Evolutionary conservation across 352 stramenopile genomes (phyloP), one percentile per base, ranked within the genome.

Genomic region (Globisporangium yorkense): DNA sequence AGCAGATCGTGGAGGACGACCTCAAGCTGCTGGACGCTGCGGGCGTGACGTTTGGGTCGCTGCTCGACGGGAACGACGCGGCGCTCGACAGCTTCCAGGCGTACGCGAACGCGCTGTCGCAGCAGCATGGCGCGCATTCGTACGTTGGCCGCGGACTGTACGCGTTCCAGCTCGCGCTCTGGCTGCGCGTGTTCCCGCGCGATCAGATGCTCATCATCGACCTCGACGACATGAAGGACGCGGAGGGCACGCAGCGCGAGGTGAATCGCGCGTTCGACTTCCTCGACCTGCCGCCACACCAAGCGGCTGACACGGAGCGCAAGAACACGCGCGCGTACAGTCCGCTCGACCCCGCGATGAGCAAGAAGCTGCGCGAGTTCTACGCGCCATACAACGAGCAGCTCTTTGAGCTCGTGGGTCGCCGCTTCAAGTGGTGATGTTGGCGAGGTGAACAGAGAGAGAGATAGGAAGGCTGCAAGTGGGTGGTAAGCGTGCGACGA

Each of bases 71-170:
- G 12, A 49, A 54, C 18, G 51, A 59, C n/a, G 63, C 55, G 18
- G 64, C 52, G 15, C 53, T 66, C 29, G 55, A 79, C 43, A 43
- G 39, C 10, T 86, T 86, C 59, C 71, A 82, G 54, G 15, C 9
- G 15, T 86, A 86, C 61, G 71, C 67, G 3, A 64, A 81, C 55
- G 59, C 55, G 15, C 61, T 86, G 10, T 68, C 75, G 27, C 66
- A 73, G 54, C 45, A 63, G 13, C 77, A 92, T 54, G 84, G 81
- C 46, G 68, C 69, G 7, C 90, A 98, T 69, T 91, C 87, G 59
- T 79, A 95, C 44, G 57, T 98, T 0, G 82, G 79, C 9, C 78
- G 94, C 33, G 94, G 94, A 0, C 67, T 98, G 48, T 98, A 98
- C 70, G 91, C 84, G 27, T 62, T 98, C 31, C 91, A 98, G 67